Evolutionary conservation across 306 rosid genomes (phyloP).

Genomic region (Aeschynomene evenia): DNA sequence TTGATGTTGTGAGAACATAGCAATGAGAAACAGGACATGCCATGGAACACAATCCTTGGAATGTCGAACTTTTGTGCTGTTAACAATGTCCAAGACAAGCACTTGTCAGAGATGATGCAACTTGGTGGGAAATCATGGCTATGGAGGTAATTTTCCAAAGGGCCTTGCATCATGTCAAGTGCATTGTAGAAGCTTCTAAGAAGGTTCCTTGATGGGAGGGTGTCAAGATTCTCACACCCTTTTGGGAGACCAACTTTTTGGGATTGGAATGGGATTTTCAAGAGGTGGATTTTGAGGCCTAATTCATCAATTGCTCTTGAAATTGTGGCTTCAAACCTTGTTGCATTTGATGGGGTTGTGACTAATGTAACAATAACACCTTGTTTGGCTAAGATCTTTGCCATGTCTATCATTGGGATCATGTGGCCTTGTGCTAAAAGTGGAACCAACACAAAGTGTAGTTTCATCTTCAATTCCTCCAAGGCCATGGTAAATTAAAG

Average conservation of each 20-base stretch:
- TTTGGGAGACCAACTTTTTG: conserved; percentile 66
- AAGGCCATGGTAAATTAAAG: conserved; percentile 37
- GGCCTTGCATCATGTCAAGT: conserved; percentile 60
- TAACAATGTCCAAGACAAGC: conserved; percentile 57
- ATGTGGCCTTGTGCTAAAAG: conserved; percentile 91
- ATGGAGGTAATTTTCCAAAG: conserved; percentile 49
- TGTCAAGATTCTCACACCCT: conserved; percentile 71
- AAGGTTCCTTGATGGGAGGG: conserved; percentile 54
- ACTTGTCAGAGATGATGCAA: conserved; percentile 75
- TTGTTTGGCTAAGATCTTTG: conserved; percentile 52
- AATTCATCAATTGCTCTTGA: conserved; percentile 36
- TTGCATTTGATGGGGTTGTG: conserved; percentile 68
- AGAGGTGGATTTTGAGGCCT: conserved; percentile 44
- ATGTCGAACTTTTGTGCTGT: conserved; percentile 51
- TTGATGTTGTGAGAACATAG: conserved; percentile 56
- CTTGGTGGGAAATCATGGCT: conserved; percentile 40
- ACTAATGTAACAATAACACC: conserved; percentile 60
- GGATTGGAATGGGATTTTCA: conserved; percentile 60
- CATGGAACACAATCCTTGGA: conserved; percentile 73
- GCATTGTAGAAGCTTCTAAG: conserved; percentile 62
- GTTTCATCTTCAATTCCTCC: background rate
- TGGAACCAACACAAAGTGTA: conserved; percentile 78
- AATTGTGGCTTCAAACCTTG: conserved; percentile 47
- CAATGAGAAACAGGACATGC: conserved; percentile 69
- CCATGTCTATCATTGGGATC: conserved; percentile 93